Conservation (phyloP, 2,329 filamentous ascomycete genomes). For the Neodidymelliopsis sp. region DNA sequence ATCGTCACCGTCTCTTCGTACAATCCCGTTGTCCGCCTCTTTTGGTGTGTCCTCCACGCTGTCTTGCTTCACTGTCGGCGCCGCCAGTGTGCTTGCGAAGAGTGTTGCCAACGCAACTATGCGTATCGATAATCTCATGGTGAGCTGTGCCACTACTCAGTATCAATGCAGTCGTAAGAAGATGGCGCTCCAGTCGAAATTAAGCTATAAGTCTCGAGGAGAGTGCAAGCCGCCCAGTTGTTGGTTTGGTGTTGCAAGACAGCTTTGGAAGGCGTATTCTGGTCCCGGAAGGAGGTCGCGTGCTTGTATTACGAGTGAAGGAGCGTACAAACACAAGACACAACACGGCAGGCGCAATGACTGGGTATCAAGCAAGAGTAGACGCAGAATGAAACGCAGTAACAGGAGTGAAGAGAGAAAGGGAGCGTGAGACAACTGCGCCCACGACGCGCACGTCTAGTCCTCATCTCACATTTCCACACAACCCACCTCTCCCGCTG, state of each 20-base stretch:
- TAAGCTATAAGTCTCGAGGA: neutral
- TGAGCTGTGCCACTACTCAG: neutral
- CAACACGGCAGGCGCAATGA: slow-evolving; percentile 9
- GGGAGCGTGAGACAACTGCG: slow-evolving; percentile 5
- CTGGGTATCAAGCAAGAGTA: neutral
- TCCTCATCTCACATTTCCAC: slow-evolving; percentile 11
- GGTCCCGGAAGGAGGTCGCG: slow-evolving; percentile 10
- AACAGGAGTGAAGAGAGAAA: neutral
- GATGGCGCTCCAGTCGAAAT: neutral
- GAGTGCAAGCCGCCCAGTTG: neutral
- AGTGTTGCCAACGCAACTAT: slow-evolving; percentile 31
- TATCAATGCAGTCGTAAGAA: slow-evolving; percentile 13
- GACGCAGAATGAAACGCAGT: neutral
- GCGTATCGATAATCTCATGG: slow-evolving; percentile 40
- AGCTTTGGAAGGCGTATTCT: neutral
- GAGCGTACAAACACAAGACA: slow-evolving; percentile 6
- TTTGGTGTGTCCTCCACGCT: neutral
- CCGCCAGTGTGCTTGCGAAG: slow-evolving; percentile 27
- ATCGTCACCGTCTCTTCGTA: slow-evolving; percentile 19
- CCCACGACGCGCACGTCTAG: slow-evolving; percentile 12
- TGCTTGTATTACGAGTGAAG: slow-evolving; percentile 11
- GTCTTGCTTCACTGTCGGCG: slow-evolving; percentile 23
- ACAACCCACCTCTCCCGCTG: slow-evolving; percentile 5
- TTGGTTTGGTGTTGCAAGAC: neutral
- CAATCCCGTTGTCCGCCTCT: slow-evolving; percentile 1